These are phyloP conservation scores for Pluteus cervinus DNA, from an alignment of 768 basidiomycete species.

Conservation along the genomic window DNA sequence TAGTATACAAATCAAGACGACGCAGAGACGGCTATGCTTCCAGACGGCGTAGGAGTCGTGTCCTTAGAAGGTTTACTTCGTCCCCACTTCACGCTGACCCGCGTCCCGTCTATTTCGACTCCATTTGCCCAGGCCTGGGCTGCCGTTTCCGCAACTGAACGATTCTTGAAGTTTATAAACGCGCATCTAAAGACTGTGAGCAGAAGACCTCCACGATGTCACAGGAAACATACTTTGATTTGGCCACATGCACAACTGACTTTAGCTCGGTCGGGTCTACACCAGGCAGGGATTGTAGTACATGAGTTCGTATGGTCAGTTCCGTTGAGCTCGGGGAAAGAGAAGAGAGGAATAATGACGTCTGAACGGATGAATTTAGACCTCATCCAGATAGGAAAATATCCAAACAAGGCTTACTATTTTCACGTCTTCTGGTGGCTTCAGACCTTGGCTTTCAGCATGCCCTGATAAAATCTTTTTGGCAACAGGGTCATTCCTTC, in stretches of 20 bases:
- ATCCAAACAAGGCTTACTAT: constrained; percentile 52
- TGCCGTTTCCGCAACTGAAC: constrained; percentile 78
- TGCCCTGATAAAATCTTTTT: constrained; percentile 79
- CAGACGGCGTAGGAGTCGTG: too few relatives aligned
- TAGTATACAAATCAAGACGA: too few relatives aligned
- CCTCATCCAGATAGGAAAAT: background rate
- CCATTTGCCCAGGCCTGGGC: constrained; percentile 91
- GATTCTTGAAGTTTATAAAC: constrained; percentile 88
- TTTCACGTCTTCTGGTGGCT: constrained; percentile 81
- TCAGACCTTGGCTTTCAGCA: constrained; percentile 77
- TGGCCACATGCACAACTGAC: constrained; percentile 81
- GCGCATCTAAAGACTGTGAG: constrained; percentile 60
- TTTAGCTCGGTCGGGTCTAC: constrained; percentile 62
- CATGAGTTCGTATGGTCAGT: constrained; percentile 64
- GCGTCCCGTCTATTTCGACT: constrained; percentile 76
- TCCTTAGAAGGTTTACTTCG: constrained; percentile 51
- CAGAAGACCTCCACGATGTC: constrained; percentile 1
- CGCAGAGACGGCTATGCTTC: too few relatives aligned
- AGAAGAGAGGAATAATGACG: constrained; percentile 79
- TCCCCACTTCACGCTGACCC: constrained; percentile 82
- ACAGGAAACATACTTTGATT: constrained; percentile 51
- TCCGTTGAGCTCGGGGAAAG: constrained; percentile 70
- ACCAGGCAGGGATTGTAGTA: constrained; percentile 60
- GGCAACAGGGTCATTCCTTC: constrained; percentile 90
- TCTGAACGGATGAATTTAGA: constrained; percentile 35